A percentile compares a stretch with the other conserved stretches of the same genome.
Evolutionary conservation across 2,329 filamentous ascomycete species (phyloP).

Genomic region (Colletotrichum australisinense): DNA sequence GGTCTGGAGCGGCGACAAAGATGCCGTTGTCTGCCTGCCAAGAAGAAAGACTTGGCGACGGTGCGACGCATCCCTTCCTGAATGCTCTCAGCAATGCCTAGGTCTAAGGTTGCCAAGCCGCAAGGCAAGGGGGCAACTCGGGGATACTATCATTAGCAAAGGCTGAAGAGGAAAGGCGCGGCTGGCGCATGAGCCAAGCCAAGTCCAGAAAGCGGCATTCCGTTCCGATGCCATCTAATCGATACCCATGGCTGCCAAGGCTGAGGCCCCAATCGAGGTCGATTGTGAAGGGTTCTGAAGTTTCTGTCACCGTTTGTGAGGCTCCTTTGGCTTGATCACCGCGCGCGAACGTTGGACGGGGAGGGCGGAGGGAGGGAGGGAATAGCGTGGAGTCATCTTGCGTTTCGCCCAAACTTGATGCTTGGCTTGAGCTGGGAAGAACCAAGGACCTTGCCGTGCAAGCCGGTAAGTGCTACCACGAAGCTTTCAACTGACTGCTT

Average conservation of each 20-base stretch:
- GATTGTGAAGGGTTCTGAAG: neutral
- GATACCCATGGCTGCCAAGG: neutral
- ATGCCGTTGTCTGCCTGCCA: conserved; percentile 12
- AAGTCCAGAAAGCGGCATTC: neutral
- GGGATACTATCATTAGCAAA: neutral
- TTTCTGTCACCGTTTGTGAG: neutral
- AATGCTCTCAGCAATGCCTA: neutral
- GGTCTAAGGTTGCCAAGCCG: neutral
- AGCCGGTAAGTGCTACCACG: conserved; percentile 19
- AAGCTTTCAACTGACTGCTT: conserved; percentile 16
- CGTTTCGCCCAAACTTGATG: conserved; percentile 2
- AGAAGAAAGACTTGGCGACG: neutral
- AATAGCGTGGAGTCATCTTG: neutral
- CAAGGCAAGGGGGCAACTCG: neutral
- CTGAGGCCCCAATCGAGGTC: neutral
- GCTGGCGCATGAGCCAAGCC: neutral
- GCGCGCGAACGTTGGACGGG: neutral
- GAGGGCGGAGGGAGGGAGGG: neutral
- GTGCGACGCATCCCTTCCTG: neutral
- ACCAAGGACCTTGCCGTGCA: conserved; percentile 2
- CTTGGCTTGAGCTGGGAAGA: neutral
- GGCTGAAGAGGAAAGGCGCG: conserved; percentile 20
- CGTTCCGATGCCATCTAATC: neutral
- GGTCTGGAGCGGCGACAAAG: neutral
- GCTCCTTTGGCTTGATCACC: conserved; percentile 3